Base-by-base conservation (phyloP, 1,284 basidiomycete species). In the Puccinia polysora region DNA sequence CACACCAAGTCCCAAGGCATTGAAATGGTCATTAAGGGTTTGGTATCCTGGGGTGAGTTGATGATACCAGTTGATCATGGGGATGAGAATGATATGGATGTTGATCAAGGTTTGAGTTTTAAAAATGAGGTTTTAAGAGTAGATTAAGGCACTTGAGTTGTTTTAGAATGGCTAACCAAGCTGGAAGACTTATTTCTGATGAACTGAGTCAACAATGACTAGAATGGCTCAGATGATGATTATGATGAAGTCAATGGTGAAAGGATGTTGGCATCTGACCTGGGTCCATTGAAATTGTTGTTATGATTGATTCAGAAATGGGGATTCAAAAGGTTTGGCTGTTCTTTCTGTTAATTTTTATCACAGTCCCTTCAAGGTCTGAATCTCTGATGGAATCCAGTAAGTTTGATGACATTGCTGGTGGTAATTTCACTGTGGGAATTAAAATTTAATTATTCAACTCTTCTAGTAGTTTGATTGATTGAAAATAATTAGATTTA, bases 331-430 rank as follows among this genome's bases (percentile, higher is more conserved):
- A 28, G 15, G 36, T 53, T 23, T 25, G 20, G 15, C 23, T n/a
- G 43, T 45, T 49, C 15, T 43, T 63, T 43, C 2, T 38, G 23
- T 49, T 23, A 2, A 49, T 49, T 43, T 1, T 32, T 30, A 34
- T 32, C 52, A 25, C 28, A 1, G 3, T 14, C 43, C 30, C 50
- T n/a, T 59, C 10, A 25, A 10, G 15, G 1, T 32, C 47, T 75
- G 74, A 75, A 78, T 65, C 77, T 77, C 15, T 72, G 36, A 20
- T 75, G 73, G 4, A 75, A 43, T n/a, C n/a, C n/a, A n/a, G n/a
- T n/a, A n/a, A n/a, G n/a, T n/a, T n/a, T n/a, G n/a, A n/a, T n/a
- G n/a, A n/a, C n/a, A n/a, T n/a, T n/a, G n/a, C n/a, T n/a, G n/a
- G n/a, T n/a, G n/a, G n/a, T n/a, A n/a, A n/a, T n/a, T n/a, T n/a